A percentile compares a stretch with the other conserved stretches of the same genome.
Evolutionary conservation across 352 stramenopile genomes (phyloP).

Genomic region (Thalassiosira mediterranea): DNA sequence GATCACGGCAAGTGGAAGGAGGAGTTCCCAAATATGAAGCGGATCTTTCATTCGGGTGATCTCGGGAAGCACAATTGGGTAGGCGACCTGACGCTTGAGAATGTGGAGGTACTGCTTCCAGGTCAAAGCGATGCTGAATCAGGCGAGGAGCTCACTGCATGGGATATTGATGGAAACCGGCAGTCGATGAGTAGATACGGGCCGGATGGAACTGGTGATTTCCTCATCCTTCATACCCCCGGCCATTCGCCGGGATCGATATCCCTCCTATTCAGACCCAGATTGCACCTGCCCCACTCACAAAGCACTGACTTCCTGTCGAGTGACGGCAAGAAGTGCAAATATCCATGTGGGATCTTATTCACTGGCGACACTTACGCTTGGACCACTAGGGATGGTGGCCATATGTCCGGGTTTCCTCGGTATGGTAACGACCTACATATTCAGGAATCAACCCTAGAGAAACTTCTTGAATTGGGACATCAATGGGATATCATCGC

Average conservation of each 20-base stretch:
- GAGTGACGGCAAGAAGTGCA: not conserved
- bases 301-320: too few relatives aligned
- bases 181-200: slow-evolving; percentile 11
- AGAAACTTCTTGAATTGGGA: slow-evolving; percentile 24
- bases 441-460: slow-evolving; percentile 45
- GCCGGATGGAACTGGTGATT: slow-evolving; percentile 15
- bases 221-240: slow-evolving; percentile 68
- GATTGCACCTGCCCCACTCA: too few relatives aligned
- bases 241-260: slow-evolving; percentile 71
- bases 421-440: slow-evolving; percentile 59
- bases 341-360: slow-evolving; percentile 53
- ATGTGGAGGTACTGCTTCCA: slow-evolving; percentile 68
- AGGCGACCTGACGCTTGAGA: slow-evolving; percentile 63
- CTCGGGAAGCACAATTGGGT: slow-evolving; percentile 60
- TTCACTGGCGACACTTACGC: slow-evolving; percentile 71
- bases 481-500: slow-evolving; percentile 56
- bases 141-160: not conserved
- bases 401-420: slow-evolving; percentile 63
- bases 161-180: slow-evolving; percentile 41
- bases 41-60: slow-evolving; percentile 75
- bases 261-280: slow-evolving; percentile 28
- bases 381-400: slow-evolving; percentile 55
- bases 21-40: slow-evolving; percentile 62
- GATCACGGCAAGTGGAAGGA: slow-evolving; percentile 70
- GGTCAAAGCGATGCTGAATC: not conserved